Evolutionary conservation across 2,329 filamentous ascomycete species (phyloP).

Genomic region (Cercospora sp.): DNA sequence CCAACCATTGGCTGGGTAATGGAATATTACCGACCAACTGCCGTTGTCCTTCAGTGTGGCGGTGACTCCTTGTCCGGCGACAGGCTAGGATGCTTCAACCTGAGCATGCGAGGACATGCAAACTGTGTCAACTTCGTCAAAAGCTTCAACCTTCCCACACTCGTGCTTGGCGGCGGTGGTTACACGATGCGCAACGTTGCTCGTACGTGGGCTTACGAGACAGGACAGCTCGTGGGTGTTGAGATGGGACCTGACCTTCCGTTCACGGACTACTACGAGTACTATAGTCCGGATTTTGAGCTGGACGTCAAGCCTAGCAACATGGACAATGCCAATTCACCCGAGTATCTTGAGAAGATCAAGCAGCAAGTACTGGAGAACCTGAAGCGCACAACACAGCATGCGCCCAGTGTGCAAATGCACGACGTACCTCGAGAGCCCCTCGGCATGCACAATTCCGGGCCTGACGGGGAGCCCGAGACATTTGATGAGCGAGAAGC

Average conservation of each 20-base stretch:
- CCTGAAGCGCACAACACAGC: slow-evolving; percentile 62
- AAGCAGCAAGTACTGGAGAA: slow-evolving; percentile 66
- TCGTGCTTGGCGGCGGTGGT: slow-evolving; percentile 67
- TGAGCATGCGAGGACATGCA: slow-evolving; percentile 69
- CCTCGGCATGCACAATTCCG: slow-evolving; percentile 50
- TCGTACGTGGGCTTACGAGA: slow-evolving; percentile 66
- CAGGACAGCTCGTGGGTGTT: slow-evolving; percentile 78
- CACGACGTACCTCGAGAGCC: slow-evolving; percentile 62
- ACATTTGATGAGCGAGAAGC: slow-evolving; percentile 65
- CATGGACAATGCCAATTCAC: slow-evolving; percentile 71
- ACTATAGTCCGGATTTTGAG: slow-evolving; percentile 70
- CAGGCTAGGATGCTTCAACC: slow-evolving; percentile 67
- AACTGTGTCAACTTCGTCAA: slow-evolving; percentile 71
- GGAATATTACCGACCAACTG: slow-evolving; percentile 68
- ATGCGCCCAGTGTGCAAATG: slow-evolving; percentile 64
- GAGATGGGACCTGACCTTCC: slow-evolving; percentile 80
- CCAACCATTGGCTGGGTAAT: slow-evolving; percentile 67
- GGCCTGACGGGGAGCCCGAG: slow-evolving; percentile 41
- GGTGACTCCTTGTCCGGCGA: slow-evolving; percentile 69
- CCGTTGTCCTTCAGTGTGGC: slow-evolving; percentile 68
- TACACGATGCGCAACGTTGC: slow-evolving; percentile 69
- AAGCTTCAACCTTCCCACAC: slow-evolving; percentile 64
- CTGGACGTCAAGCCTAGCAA: slow-evolving; percentile 69
- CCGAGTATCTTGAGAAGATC: slow-evolving; percentile 69
- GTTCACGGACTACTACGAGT: slow-evolving; percentile 95